Percentiles rank a stretch among this genome's conserved stretches.
Evolutionary conservation across 2,329 filamentous ascomycete species (phyloP).

Genomic region (Diaporthe velutina): DNA sequence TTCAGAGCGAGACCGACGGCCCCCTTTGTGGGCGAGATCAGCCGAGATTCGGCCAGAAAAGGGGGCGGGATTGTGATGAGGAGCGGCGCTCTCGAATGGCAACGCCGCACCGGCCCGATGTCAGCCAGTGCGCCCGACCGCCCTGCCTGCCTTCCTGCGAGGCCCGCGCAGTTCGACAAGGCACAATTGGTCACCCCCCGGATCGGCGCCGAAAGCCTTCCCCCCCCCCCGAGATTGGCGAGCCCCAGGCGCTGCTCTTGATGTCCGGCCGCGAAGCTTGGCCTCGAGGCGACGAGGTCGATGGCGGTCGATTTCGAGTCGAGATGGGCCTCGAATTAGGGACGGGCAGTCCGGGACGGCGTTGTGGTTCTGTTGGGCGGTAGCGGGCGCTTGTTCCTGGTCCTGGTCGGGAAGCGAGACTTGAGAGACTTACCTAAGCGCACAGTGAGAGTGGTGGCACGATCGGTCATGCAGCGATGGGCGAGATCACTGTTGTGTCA

Average conservation of each 20-base stretch:
- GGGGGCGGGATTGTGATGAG: conserved; percentile 22
- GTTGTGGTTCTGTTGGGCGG: not conserved
- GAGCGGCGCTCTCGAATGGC: conserved; percentile 14
- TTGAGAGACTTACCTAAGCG: not conserved
- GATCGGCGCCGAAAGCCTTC: conserved; percentile 2
- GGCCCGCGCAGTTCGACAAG: no score
- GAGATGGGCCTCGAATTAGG: no score
- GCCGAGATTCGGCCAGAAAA: conserved; percentile 21
- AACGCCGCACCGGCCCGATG: conserved; percentile 10
- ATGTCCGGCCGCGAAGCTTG: conserved; percentile 21
- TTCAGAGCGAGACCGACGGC: conserved; percentile 6
- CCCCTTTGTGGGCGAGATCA: conserved; percentile 26
- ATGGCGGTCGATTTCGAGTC: conserved; percentile 18
- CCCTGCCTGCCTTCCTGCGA: no score
- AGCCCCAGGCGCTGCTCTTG: conserved; percentile 13
- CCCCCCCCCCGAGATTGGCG: conserved; percentile 27
- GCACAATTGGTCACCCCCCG: not conserved
- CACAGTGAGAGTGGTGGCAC: not conserved
- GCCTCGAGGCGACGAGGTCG: not conserved
- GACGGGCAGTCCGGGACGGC: not conserved
- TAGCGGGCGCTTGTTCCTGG: not conserved
- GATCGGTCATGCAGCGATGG: not conserved
- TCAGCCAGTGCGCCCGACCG: conserved; percentile 22
- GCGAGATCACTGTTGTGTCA: not conserved
- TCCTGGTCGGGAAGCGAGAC: not conserved